A percentile compares a stretch with the other conserved stretches of the same genome.
These are phyloP conservation scores for Moelleriella libera DNA, from an alignment of 2,329 filamentous ascomycete species.

Conservation along the genomic window DNA sequence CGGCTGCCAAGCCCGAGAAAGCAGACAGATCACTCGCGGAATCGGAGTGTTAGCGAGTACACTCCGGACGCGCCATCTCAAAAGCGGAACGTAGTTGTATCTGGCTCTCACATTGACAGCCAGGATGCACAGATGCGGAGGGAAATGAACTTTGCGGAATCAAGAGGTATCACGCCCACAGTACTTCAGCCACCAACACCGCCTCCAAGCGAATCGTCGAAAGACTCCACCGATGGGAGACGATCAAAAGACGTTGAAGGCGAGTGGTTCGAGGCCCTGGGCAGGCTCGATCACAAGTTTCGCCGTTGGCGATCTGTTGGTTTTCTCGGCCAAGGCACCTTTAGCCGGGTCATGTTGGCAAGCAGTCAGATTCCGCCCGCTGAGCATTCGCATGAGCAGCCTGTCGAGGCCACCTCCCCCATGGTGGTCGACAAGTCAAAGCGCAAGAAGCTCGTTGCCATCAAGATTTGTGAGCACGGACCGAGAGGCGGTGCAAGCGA, in stretches of 20 bases:
- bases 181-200: conserved; percentile 62
- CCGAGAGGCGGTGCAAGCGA: conserved; percentile 88
- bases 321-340: conserved; percentile 80
- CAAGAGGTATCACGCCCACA: conserved; percentile 54
- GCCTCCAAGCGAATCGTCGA: conserved; percentile 62
- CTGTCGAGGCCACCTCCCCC: conserved; percentile 17
- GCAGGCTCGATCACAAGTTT: conserved; percentile 52
- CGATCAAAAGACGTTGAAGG: conserved; percentile 24
- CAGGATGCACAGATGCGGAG: conserved; percentile 45
- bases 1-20: conserved; percentile 8
- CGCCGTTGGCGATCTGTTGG: conserved; percentile 70
- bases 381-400: conserved; percentile 18
- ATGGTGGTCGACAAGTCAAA: conserved; percentile 23
- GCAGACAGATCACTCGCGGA: conserved; percentile 40
- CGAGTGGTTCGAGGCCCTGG: conserved; percentile 59
- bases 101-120: conserved; percentile 38
- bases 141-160: conserved; percentile 67
- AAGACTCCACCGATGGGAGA: conserved; percentile 25
- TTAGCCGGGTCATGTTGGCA: conserved; percentile 85
- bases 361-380: conserved; percentile 55
- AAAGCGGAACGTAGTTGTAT: conserved; percentile 61
- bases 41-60: conserved; percentile 83
- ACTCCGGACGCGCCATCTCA: conserved; percentile 58
- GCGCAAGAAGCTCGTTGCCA: conserved; percentile 73
- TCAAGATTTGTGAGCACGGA: conserved; percentile 92